Conservation (phyloP, 2,329 filamentous ascomycete species). For the Aspergillus sclerotialis region DNA sequence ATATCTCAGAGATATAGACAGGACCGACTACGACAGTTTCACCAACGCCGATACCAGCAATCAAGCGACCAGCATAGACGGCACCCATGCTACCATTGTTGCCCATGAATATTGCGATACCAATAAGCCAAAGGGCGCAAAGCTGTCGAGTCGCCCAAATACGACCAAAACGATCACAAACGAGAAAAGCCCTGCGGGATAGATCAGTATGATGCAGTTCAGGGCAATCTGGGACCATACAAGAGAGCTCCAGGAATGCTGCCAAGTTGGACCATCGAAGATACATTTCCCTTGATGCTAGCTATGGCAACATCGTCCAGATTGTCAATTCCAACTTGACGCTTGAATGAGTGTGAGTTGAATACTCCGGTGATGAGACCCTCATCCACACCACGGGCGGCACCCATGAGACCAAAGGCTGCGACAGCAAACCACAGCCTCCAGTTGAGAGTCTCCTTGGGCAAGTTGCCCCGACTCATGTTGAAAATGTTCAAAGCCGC, state of each 20-base stretch:
- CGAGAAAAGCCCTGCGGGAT: constrained; percentile 51
- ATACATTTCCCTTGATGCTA: constrained; percentile 64
- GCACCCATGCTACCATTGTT: constrained; percentile 48
- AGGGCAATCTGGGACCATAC: not conserved
- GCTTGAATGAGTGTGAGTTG: constrained; percentile 53
- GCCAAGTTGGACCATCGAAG: constrained; percentile 69
- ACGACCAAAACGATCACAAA: constrained; percentile 56
- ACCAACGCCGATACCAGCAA: constrained; percentile 60
- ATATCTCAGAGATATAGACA: constrained; percentile 6
- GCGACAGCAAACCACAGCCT: constrained; percentile 66
- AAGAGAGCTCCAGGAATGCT: constrained; percentile 54
- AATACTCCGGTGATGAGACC: constrained; percentile 64
- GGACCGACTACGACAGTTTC: constrained; percentile 57
- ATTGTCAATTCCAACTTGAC: constrained; percentile 33
- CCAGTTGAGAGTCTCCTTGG: constrained; percentile 64
- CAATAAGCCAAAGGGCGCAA: constrained; percentile 51
- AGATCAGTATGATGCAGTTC: constrained; percentile 10
- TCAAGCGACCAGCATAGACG: constrained; percentile 60
- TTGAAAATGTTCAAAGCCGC: constrained; percentile 24
- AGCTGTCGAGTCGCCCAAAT: constrained; percentile 56
- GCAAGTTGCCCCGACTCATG: constrained; percentile 55
- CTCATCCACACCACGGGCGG: constrained; percentile 66
- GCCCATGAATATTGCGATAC: constrained; percentile 54
- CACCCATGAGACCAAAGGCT: constrained; percentile 63
- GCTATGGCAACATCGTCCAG: constrained; percentile 26